A percentile compares a stretch with the other conserved stretches of the same genome.
These are phyloP conservation scores for Sporothrix mexicana DNA, from an alignment of 2,329 filamentous ascomycete genomes.

Conservation along the genomic window DNA sequence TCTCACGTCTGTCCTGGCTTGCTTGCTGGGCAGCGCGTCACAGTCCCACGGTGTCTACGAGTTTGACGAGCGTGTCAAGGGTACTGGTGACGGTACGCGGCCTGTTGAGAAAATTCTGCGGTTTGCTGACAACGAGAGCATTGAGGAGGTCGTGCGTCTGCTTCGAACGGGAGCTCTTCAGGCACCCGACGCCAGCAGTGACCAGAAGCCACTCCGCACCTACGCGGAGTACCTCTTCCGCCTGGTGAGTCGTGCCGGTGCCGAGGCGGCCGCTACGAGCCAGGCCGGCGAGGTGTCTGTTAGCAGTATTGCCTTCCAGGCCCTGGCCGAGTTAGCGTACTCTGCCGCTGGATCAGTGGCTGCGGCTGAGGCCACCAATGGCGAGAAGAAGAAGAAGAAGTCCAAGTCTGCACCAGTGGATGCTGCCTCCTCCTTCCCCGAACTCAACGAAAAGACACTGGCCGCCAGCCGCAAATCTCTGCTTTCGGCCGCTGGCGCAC, in stretches of 20 bases:
- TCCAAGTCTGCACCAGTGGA: not conserved
- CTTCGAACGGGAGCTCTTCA: slow-evolving; percentile 49
- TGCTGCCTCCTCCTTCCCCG: slow-evolving; percentile 46
- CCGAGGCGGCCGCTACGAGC: slow-evolving; percentile 42
- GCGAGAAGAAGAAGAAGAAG: slow-evolving; percentile 28
- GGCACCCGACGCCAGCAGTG: slow-evolving; percentile 46
- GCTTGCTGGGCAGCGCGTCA: slow-evolving; percentile 62
- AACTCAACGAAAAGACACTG: slow-evolving; percentile 59
- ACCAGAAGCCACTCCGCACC: slow-evolving; percentile 54
- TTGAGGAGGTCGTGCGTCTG: slow-evolving; percentile 58
- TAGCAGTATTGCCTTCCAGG: slow-evolving; percentile 53
- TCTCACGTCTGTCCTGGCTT: slow-evolving; percentile 65
- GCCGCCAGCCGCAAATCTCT: slow-evolving; percentile 63
- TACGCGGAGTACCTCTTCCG: slow-evolving; percentile 63
- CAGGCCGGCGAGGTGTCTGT: slow-evolving; percentile 47
- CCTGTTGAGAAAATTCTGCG: slow-evolving; percentile 77
- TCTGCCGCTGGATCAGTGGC: slow-evolving; percentile 47
- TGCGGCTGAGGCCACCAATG: not conserved
- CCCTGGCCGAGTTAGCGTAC: slow-evolving; percentile 63
- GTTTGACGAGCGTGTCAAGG: slow-evolving; percentile 83
- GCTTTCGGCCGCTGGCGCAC: slow-evolving; percentile 62
- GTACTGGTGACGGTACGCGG: slow-evolving; percentile 60
- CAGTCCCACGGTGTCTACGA: slow-evolving; percentile 70
- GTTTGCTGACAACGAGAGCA: slow-evolving; percentile 61
- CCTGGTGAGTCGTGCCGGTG: slow-evolving; percentile 51